Evolutionary conservation across 306 rosid species (phyloP), one percentile per base, ranked within the genome.

Genomic region (Chamaecrista fasciculata): DNA sequence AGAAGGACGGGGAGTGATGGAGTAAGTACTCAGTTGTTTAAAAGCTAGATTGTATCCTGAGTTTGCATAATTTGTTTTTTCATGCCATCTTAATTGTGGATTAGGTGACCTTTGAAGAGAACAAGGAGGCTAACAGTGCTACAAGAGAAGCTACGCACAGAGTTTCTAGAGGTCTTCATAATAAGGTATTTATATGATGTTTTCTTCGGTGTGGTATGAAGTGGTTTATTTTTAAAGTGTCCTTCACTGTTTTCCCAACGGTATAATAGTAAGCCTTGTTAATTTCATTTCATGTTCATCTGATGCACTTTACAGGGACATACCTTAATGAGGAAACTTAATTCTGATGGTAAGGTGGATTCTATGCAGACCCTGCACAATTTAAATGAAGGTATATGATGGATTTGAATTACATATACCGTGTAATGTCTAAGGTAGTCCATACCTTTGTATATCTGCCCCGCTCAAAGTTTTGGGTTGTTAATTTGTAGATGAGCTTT

Each of bases 1-100:
- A 86, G 83, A 74, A 90, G 96, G 77, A 31, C 77, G 2, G 97
- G 98, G 42, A 90, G 89, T 85, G 97, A 94, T 77, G 96, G 98
- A 23, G 97, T 90, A 68, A 80, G 95, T 44, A 44, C 55, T 73
- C 42, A 66, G 51, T 37, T 31, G 53, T 29, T 62, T 49, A 70
- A 12, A 43, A 28, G 55, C 26, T 78, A 23, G 44, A 48, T 21
- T 4, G 19, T 34, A 34, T 49, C 52, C 21, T 24, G 29, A 6
- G 64, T 66, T 63, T 46, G 33, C 6, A 0, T 67, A 8, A 12
- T 64, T 29, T 25, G 65, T 1, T 66, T 67, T 69, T 72, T 78
- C 36, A 82, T 68, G 31, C 65, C 65, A 6, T 16, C 31, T 72
- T 80, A 66, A 0, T 37, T 73, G 71, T 71, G 49, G 51, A 50